phyloP scores from a whole-genome alignment of 106 monocot genomes.

The Cymbidium sinense region DNA sequence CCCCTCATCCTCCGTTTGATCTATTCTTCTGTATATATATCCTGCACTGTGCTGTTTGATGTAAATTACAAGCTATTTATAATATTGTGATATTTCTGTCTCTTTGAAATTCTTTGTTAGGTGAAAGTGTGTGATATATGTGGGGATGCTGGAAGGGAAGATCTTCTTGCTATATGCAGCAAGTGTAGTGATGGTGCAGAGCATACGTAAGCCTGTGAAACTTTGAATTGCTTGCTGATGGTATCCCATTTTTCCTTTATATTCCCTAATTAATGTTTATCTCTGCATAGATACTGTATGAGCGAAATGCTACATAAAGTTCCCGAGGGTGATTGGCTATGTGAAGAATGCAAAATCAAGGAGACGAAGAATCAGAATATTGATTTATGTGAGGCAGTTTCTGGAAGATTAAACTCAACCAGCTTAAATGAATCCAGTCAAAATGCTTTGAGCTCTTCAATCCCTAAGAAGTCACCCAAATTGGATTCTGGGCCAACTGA shows the following conservation, averaged over 20 bases:
- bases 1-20: no score
- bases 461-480: slow-evolving; percentile 12
- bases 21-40: no score
- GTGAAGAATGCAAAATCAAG: slow-evolving; percentile 78
- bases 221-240: background rate
- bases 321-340: slow-evolving; percentile 86
- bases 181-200: slow-evolving; percentile 91
- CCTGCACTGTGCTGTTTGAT: no score
- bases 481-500: slow-evolving; percentile 7
- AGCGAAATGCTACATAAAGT: slow-evolving; percentile 53
- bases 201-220: slow-evolving; percentile 56
- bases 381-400: slow-evolving; percentile 13
- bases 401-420: slow-evolving; percentile 15
- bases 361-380: slow-evolving; percentile 30
- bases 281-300: slow-evolving; percentile 68
- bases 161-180: slow-evolving; percentile 63
- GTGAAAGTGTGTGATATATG: slow-evolving; percentile 96
- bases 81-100: background rate
- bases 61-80: background rate
- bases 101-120: slow-evolving; percentile 17
- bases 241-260: background rate
- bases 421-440: slow-evolving; percentile 20
- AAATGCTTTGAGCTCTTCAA: slow-evolving; percentile 13
- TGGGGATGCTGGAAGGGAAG: slow-evolving; percentile 84
- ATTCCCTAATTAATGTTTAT: background rate